Conservation (phyloP, 2,329 filamentous ascomycete species). For the Plenodomus biglobosus region DNA sequence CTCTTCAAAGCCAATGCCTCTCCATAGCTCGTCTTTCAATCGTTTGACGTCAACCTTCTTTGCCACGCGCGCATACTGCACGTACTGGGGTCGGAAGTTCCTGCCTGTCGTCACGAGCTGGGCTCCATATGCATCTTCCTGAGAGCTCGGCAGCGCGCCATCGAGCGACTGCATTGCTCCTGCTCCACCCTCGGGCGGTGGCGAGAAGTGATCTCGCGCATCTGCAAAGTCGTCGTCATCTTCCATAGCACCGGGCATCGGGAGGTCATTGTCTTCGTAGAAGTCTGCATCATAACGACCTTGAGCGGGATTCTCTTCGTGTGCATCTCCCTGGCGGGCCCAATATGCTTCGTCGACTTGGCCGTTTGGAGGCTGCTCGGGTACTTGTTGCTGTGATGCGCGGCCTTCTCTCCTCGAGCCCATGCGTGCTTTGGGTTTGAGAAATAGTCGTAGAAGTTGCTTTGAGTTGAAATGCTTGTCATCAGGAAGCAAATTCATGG, state of each 20-base stretch:
- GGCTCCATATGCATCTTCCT: slow-evolving; percentile 61
- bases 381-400: slow-evolving; percentile 14
- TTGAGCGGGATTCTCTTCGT: slow-evolving; percentile 61
- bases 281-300: slow-evolving; percentile 97
- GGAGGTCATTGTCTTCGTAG: slow-evolving; percentile 85
- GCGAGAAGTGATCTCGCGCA: slow-evolving; percentile 76
- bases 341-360: slow-evolving; percentile 97
- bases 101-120: slow-evolving; percentile 64
- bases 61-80: slow-evolving; percentile 65
- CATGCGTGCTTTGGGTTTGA: slow-evolving; percentile 90
- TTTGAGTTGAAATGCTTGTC: slow-evolving; percentile 98
- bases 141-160: slow-evolving; percentile 56
- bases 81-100: slow-evolving; percentile 63
- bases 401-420: slow-evolving; percentile 61
- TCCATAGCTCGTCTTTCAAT: slow-evolving; percentile 67
- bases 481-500: slow-evolving; percentile 87
- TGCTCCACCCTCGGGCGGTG: slow-evolving; percentile 56
- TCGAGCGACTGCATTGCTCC: slow-evolving; percentile 31
- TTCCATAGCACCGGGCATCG: slow-evolving; percentile 63
- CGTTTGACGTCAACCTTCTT: slow-evolving; percentile 68
- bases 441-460: slow-evolving; percentile 83
- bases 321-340: slow-evolving; percentile 59
- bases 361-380: slow-evolving; percentile 61
- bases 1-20: slow-evolving; percentile 57
- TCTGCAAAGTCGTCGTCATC: slow-evolving; percentile 74